Base-by-base conservation (phyloP, 1,284 basidiomycete species). In the Pterulicium gracile region DNA sequence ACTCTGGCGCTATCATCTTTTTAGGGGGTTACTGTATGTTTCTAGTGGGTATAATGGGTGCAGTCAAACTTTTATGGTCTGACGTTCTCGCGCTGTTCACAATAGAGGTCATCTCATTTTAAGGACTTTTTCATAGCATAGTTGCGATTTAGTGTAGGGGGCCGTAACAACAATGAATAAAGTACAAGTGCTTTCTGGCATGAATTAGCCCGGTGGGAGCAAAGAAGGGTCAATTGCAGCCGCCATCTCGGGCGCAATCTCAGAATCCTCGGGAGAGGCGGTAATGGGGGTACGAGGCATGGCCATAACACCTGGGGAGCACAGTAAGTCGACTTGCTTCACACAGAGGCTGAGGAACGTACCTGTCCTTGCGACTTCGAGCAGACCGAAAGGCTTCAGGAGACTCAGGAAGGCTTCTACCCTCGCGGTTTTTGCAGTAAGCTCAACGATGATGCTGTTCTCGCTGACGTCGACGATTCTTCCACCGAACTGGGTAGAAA, bases 381-480 rank as follows among this genome's bases (percentile, higher is more conserved):
- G 73, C 47, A 98, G 80, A 41, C 96, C 96, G 60, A 95, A 99
- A 3, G 95, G 95, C 61, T 93, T 84, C 54, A 98, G 71, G 42
- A 99, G 70, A 55, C 79, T 84, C 57, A 98, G 69, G 72, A 98
- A 98, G 15, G 92, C 91, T 59, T 98, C 89, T 44, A 98, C 88
- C 36, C 95, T 75, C 39, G 73, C 70, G 46, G 88, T 91, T 73
- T 98, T 98, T 44, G 88, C 96, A 18, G 87, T 86, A 64, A 98
- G 69, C 70, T 99, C 95, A 42, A 98, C 88, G 52, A 98, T 97
- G 42, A 95, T 83, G 58, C 84, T 88, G 58, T 95, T 83, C 62
- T 94, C 89, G 63, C 88, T 89, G 47, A 99, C 83, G 63, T 99
- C 96, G 39, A 98, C 94, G 49, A 98, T 81, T 55, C 84, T 83